A percentile compares a stretch with the other conserved stretches of the same genome.
Evolutionary conservation across 1,284 basidiomycete genomes (phyloP).

Genomic region (Pascua guehoae): DNA sequence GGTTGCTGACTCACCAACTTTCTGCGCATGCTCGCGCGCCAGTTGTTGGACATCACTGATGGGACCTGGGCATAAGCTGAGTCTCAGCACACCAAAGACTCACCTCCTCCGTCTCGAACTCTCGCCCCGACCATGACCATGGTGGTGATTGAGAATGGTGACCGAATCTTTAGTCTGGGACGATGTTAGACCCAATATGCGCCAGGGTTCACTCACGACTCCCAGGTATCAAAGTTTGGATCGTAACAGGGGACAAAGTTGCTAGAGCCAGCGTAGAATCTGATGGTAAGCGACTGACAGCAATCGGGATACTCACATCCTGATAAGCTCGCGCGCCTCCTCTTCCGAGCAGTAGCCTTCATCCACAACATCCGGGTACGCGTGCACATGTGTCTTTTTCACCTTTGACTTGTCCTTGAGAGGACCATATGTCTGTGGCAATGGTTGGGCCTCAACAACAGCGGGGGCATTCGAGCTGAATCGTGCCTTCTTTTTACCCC

Average conservation of each 20-base stretch:
- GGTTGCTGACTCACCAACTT: constrained; percentile 65
- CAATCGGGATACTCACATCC: constrained; percentile 53
- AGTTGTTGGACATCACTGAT: constrained; percentile 38
- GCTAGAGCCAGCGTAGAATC: constrained; percentile 70
- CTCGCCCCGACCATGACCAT: constrained; percentile 86
- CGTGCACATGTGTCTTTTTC: constrained; percentile 42
- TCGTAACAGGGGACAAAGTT: constrained; percentile 87
- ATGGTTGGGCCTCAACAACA: constrained; percentile 36
- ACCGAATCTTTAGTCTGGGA: constrained; percentile 35
- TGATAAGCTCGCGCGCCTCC: constrained; percentile 77
- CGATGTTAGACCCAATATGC: neutral
- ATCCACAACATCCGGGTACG: constrained; percentile 45
- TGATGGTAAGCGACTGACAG: no score
- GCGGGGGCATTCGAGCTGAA: constrained; percentile 18
- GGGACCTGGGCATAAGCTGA: constrained; percentile 9
- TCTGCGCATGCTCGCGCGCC: constrained; percentile 67
- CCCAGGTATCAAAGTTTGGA: constrained; percentile 69
- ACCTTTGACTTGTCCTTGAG: constrained; percentile 25
- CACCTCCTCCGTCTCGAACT: constrained; percentile 74
- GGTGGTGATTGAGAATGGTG: constrained; percentile 56
- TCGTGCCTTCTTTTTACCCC: constrained; percentile 23
- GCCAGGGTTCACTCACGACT: constrained; percentile 44
- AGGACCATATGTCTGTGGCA: constrained; percentile 26
- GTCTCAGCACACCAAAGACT: no score
- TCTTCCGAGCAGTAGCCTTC: constrained; percentile 66